Evolutionary conservation across 2,329 filamentous ascomycete species (phyloP).

Genomic region (Tympanopsis confertula): DNA sequence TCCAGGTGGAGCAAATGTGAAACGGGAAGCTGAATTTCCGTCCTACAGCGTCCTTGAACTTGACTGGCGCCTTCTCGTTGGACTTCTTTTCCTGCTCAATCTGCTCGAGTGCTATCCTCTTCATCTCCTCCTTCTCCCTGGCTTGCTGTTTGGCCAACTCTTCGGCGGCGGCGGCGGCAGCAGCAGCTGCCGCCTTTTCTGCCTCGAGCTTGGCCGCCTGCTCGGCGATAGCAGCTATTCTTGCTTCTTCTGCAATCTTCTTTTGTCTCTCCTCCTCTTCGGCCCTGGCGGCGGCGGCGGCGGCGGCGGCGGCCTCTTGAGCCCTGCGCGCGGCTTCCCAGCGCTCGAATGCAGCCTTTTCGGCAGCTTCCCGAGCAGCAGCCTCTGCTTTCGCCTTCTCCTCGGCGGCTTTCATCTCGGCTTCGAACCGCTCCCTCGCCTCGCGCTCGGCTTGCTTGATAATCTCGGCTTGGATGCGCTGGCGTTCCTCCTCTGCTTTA

Average conservation of each 20-base stretch:
- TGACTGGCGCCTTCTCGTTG: conserved; percentile 59
- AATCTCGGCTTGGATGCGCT: conserved; percentile 14
- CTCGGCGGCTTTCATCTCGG: conserved; percentile 28
- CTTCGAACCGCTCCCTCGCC: conserved; percentile 24
- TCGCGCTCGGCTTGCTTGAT: conserved; percentile 16
- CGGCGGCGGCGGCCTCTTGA: conserved; percentile 10
- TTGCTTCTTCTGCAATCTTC: conserved; percentile 32
- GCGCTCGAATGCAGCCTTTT: conserved; percentile 15
- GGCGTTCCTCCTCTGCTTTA: conserved; percentile 20
- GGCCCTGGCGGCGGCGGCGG: conserved; percentile 17
- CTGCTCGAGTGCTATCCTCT: conserved; percentile 16
- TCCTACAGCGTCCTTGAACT: conserved; percentile 83
- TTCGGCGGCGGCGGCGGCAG: conserved; percentile 17
- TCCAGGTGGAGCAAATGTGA: conserved; percentile 73
- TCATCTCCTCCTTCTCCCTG: conserved; percentile 26
- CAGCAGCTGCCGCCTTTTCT: conserved; percentile 5
- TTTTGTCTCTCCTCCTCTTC: conserved; percentile 31
- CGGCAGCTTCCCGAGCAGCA: conserved; percentile 22
- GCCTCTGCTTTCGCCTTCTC: conserved; percentile 27
- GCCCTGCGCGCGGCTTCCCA: conserved; percentile 12
- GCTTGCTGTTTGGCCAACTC: conserved; percentile 26
- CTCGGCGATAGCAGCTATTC: conserved; percentile 20
- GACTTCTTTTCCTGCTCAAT: conserved; percentile 40
- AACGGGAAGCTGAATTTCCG: conserved; percentile 89
- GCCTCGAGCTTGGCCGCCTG: conserved; percentile 7